Evolutionary conservation across 495 filamentous ascomycete species (phyloP).

Genomic region (Paragyromitra xinjiangensis): DNA sequence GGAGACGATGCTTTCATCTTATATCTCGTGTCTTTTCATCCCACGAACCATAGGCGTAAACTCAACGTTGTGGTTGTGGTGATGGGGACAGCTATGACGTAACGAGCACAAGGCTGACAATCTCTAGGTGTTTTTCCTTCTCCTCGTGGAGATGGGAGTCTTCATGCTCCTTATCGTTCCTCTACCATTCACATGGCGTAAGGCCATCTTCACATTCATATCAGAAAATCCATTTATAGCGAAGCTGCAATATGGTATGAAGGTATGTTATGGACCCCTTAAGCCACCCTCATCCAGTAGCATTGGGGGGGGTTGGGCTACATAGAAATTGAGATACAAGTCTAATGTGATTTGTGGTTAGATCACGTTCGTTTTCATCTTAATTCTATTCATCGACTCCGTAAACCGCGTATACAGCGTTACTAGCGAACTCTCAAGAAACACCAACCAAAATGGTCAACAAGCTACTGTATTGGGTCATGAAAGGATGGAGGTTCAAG

Average conservation of each 20-base stretch:
- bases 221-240: slow-evolving; percentile 84
- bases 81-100: slow-evolving; percentile 16
- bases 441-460: slow-evolving; percentile 61
- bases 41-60: neutral
- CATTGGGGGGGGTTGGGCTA: neutral
- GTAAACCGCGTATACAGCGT: slow-evolving; percentile 98
- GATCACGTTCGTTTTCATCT: slow-evolving; percentile 98
- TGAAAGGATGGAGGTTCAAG: slow-evolving; percentile 97
- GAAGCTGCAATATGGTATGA: slow-evolving; percentile 82
- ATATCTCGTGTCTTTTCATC: slow-evolving; percentile 26
- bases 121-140: slow-evolving; percentile 84
- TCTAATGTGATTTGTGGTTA: slow-evolving; percentile 59
- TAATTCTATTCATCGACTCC: slow-evolving; percentile 97
- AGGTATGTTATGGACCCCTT: slow-evolving; percentile 62
- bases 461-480: slow-evolving; percentile 79
- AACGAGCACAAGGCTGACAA: slow-evolving; percentile 37
- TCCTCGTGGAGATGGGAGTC: slow-evolving; percentile 91
- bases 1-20: neutral
- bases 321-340: neutral
- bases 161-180: slow-evolving; percentile 93
- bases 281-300: neutral
- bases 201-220: slow-evolving; percentile 87
- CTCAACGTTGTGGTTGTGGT: neutral
- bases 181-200: slow-evolving; percentile 83
- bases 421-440: slow-evolving; percentile 80